phyloP scores from a whole-genome alignment of 176 grass and related monocot species.

The Bromus sterilis region DNA sequence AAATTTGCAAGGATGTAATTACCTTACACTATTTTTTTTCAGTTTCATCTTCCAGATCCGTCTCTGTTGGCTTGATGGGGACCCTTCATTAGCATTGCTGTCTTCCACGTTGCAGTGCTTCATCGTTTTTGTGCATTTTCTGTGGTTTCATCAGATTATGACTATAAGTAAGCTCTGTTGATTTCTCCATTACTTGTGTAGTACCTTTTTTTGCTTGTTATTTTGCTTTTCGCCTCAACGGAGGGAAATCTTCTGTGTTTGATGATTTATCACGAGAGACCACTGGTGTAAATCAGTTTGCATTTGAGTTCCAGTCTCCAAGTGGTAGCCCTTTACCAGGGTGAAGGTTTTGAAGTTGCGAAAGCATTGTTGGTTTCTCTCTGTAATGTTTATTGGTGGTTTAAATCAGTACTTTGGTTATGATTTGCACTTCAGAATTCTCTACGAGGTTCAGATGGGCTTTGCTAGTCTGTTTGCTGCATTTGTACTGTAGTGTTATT shows the following conservation, averaged over 20 bases:
- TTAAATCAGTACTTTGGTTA: neutral
- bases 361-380: neutral
- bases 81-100: neutral
- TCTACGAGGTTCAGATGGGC: neutral
- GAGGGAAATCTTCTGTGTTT: neutral
- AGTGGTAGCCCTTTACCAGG: neutral
- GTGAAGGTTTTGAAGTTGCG: neutral
- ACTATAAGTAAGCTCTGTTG: neutral
- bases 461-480: too few relatives aligned
- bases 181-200: neutral
- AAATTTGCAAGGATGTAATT: neutral
- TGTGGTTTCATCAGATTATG: neutral
- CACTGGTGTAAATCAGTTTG: neutral
- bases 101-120: neutral
- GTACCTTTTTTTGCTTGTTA: neutral
- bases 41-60: neutral
- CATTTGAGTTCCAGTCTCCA: neutral
- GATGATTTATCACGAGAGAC: neutral
- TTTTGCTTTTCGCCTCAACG: neutral
- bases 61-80: neutral
- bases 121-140: neutral
- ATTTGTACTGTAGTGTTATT: too few relatives aligned
- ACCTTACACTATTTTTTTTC: constrained; percentile 4
- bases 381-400: neutral
- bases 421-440: neutral